These are phyloP conservation scores for Durotheca rogersii DNA, from an alignment of 495 filamentous ascomycete species.

Conservation along the genomic window DNA sequence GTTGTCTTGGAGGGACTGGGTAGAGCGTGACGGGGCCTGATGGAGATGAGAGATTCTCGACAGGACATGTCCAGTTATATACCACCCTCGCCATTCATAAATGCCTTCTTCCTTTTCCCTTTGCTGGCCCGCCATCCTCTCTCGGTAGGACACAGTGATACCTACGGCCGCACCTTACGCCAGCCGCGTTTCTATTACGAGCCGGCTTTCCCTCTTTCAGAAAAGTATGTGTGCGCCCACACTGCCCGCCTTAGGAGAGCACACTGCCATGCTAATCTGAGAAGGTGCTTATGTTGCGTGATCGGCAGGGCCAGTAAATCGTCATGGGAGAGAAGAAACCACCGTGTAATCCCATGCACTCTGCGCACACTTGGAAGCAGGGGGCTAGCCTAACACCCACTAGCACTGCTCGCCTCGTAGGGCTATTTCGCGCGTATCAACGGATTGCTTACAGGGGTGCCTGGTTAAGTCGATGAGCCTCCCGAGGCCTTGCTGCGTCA, in stretches of 20 bases:
- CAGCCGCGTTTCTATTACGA: neutral
- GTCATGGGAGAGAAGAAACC: no score
- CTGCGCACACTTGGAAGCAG: no score
- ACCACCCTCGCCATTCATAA: no score
- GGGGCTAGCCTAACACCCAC: no score
- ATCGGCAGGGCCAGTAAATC: no score
- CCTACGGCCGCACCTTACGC: neutral
- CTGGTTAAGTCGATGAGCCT: neutral
- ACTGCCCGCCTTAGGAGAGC: no score
- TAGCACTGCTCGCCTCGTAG: conserved; percentile 15
- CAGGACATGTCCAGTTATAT: neutral
- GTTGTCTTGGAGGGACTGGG: conserved; percentile 1
- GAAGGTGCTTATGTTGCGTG: no score
- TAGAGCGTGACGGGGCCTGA: neutral
- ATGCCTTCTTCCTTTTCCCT: no score
- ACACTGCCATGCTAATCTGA: no score
- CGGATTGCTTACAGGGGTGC: conserved; percentile 1
- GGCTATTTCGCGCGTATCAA: conserved; percentile 9
- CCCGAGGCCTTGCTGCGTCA: neutral
- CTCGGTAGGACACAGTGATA: neutral
- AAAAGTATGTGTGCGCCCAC: neutral
- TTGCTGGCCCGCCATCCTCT: neutral
- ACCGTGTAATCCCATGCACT: no score
- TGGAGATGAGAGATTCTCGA: neutral
- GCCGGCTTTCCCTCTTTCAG: neutral